Evolutionary conservation across 352 stramenopile species (phyloP).

Genomic region (Phytophthora megakarya): DNA sequence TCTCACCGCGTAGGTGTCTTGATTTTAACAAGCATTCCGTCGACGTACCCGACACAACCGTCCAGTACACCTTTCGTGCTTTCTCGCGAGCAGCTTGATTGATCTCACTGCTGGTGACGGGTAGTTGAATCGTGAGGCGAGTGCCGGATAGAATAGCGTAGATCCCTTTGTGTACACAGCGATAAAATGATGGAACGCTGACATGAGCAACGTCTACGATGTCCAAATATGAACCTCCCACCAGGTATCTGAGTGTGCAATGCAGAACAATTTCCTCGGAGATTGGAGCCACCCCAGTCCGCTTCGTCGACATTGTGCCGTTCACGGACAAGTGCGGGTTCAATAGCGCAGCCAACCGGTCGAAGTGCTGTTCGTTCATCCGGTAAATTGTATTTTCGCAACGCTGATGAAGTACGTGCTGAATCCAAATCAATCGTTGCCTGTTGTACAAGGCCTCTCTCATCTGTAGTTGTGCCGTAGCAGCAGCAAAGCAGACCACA

Average conservation of each 20-base stretch:
- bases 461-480: no score
- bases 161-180: slow-evolving; percentile 7
- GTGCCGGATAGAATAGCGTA: not conserved
- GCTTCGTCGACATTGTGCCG: slow-evolving; percentile 1
- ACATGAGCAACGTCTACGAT: slow-evolving; percentile 4
- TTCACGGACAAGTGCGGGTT: not conserved
- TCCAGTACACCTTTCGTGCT: slow-evolving; percentile 6
- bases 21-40: slow-evolving; percentile 6
- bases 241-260: not conserved
- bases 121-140: not conserved
- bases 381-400: no score
- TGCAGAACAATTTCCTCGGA: slow-evolving; percentile 1
- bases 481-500: no score
- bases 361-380: not conserved
- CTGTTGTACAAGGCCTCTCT: no score
- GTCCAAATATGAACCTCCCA: slow-evolving; percentile 6
- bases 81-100: not conserved
- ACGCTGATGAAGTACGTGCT: no score
- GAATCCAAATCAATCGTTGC: no score
- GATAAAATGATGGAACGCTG: slow-evolving; percentile 11
- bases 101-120: not conserved
- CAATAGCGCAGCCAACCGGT: not conserved
- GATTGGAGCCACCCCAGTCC: slow-evolving; percentile 9
- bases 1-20: not conserved
- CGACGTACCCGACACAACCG: slow-evolving; percentile 9